Percentiles rank a stretch among this genome's conserved stretches.
Evolutionary conservation across 257 asterid species (phyloP).

Genomic region (Coffea eugenioides): DNA sequence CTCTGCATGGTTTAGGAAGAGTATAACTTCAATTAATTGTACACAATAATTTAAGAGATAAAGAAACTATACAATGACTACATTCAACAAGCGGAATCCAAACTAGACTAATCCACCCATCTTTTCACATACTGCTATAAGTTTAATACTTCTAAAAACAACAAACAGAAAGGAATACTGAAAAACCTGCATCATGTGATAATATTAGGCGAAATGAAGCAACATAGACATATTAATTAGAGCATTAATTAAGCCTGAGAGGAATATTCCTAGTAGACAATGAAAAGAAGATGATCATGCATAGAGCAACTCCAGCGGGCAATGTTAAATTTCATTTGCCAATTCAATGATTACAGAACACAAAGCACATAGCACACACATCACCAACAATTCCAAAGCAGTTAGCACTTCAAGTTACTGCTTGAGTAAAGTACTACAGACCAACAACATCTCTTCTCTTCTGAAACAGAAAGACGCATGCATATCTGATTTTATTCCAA

Average conservation of each 20-base stretch:
- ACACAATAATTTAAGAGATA: background rate
- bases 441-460: background rate
- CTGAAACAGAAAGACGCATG: background rate
- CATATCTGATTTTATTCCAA: background rate
- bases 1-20: slow-evolving; percentile 55
- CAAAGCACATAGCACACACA: too few species aligned
- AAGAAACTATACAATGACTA: background rate
- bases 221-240: background rate
- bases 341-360: background rate
- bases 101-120: background rate
- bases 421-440: background rate
- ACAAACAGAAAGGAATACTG: background rate
- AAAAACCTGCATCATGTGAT: background rate
- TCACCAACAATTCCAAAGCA: background rate
- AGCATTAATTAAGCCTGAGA: background rate
- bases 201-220: background rate
- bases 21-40: background rate
- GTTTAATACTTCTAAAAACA: background rate
- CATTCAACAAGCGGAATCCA: background rate
- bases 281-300: background rate
- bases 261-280: background rate
- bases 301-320: background rate
- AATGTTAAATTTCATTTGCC: background rate
- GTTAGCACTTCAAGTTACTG: background rate
- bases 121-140: background rate